Evolutionary conservation across 148 eudicot species (phyloP), one percentile per base, ranked within the genome.

Genomic region (Arbutus unedo): DNA sequence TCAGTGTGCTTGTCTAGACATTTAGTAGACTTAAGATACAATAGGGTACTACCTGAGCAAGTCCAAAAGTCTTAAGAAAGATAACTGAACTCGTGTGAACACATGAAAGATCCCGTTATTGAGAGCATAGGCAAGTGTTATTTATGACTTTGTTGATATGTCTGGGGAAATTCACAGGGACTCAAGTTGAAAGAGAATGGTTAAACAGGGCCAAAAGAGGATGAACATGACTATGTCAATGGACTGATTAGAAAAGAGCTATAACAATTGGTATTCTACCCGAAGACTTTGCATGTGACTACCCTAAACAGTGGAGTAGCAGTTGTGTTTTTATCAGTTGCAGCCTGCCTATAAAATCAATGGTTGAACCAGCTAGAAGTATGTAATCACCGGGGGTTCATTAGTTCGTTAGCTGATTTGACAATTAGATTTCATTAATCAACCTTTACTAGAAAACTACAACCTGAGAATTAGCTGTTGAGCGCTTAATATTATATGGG

Each of bases 121-220:
- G 16, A 74, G 8, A 47, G 25, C 18, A 47, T n/a, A 74, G 77
- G 51, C 13, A 74, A 47, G 54, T 47, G 54, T 3, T 47, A 74
- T 47, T 48, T 19, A 25, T 74, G 21, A 44, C 54, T 19, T 18
- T n/a, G 19, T 74, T 74, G 53, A 47, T 45, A 47, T 74, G 4
- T 18, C 4, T 47, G 54, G n/a, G 25, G 50, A 74, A n/a, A 47
- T 74, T 49, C 77, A 47, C 14, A 3, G 31, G 23, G 54, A 74
- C n/a, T 25, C 77, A 8, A 60, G 21, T 21, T 74, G 76, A 45
- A 73, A 74, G 77, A 74, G 77, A 38, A 49, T n/a, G 25, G 23
- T 50, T 18, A 51, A 76, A 6, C 50, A 6, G 19, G 31, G 3
- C 38, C 4, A 76, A 2, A 10, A 11, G 4, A 5, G 44, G 44